Percentiles rank a stretch among this genome's conserved stretches.
These are phyloP conservation scores for Lolium multiflorum DNA, from an alignment of 176 grass and related monocot species.

Conservation along the genomic window DNA sequence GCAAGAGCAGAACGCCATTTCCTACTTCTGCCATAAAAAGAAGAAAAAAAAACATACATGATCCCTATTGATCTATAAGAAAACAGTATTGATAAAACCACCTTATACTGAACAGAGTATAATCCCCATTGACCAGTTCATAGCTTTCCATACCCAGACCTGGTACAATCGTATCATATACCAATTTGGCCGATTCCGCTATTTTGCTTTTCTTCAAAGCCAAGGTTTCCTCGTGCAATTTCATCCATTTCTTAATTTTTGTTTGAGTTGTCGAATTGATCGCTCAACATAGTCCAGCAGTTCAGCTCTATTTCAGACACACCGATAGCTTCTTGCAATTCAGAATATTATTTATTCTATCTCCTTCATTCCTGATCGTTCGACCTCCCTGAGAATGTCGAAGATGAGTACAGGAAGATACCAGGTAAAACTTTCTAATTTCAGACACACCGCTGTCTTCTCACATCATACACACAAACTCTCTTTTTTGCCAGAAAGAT, in stretches of 20 bases:
- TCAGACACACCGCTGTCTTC: too few relatives aligned
- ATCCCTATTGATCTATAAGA: too few relatives aligned
- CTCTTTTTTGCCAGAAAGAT: too few relatives aligned
- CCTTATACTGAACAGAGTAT: background rate
- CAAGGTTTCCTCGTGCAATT: background rate
- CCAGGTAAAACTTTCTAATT: background rate
- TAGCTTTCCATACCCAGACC: background rate
- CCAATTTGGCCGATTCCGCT: background rate
- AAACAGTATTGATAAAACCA: background rate
- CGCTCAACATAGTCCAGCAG: background rate
- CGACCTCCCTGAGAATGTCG: background rate
- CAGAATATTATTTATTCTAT: background rate
- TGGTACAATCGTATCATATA: background rate
- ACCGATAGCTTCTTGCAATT: background rate
- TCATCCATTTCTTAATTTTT: background rate
- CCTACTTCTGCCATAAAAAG: too few relatives aligned
- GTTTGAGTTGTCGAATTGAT: background rate
- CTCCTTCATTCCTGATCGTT: background rate
- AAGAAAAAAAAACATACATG: too few relatives aligned
- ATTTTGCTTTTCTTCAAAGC: background rate
- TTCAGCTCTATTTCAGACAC: background rate
- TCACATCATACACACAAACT: too few relatives aligned
- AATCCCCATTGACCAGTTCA: background rate
- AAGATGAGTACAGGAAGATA: background rate
- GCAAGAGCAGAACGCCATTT: too few relatives aligned